Conservation (phyloP, 2,329 filamentous ascomycete species). For the Hypoxylon sp. region DNA sequence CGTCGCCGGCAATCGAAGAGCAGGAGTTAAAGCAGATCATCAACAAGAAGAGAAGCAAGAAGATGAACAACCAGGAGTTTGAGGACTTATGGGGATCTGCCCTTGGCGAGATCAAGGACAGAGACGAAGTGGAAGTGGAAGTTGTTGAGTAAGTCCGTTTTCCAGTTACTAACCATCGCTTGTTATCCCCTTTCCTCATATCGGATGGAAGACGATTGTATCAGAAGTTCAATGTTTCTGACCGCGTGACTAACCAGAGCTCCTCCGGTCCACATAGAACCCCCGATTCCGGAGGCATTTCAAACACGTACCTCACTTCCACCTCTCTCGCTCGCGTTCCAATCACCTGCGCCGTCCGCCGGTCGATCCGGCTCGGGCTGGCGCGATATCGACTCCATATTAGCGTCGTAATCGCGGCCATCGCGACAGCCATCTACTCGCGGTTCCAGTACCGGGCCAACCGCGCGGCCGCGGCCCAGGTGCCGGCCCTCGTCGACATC, state of each 20-base stretch:
- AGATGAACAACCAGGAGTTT: slow-evolving; percentile 88
- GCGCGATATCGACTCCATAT: slow-evolving; percentile 88
- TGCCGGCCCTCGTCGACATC: slow-evolving; percentile 86
- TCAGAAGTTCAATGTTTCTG: slow-evolving; percentile 56
- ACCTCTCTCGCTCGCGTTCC: slow-evolving; percentile 92
- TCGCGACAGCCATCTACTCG: slow-evolving; percentile 69
- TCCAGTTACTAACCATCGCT: slow-evolving; percentile 41
- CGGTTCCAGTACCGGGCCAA: slow-evolving; percentile 72
- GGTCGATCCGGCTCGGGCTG: slow-evolving; percentile 82
- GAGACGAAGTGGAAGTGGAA: slow-evolving; percentile 70
- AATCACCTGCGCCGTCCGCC: slow-evolving; percentile 82
- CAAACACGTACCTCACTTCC: slow-evolving; percentile 76
- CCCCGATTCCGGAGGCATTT: slow-evolving; percentile 71
- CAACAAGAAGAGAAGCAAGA: slow-evolving; percentile 79
- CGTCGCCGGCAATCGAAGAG: slow-evolving; percentile 71
- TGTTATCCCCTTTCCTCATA: slow-evolving; percentile 24
- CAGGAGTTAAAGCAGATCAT: slow-evolving; percentile 82
- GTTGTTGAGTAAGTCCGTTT: slow-evolving; percentile 64
- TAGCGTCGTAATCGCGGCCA: slow-evolving; percentile 70
- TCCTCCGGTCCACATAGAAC: slow-evolving; percentile 78
- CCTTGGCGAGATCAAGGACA: slow-evolving; percentile 74
- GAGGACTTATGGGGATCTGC: slow-evolving; percentile 86
- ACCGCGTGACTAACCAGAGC: slow-evolving; percentile 87
- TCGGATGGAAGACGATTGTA: slow-evolving; percentile 42
- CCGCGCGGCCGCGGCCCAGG: slow-evolving; percentile 73